Percentiles rank a stretch among this genome's conserved stretches.
These are phyloP conservation scores for Leptographium radiaticola DNA, from an alignment of 2,329 filamentous ascomycete species.

Conservation along the genomic window DNA sequence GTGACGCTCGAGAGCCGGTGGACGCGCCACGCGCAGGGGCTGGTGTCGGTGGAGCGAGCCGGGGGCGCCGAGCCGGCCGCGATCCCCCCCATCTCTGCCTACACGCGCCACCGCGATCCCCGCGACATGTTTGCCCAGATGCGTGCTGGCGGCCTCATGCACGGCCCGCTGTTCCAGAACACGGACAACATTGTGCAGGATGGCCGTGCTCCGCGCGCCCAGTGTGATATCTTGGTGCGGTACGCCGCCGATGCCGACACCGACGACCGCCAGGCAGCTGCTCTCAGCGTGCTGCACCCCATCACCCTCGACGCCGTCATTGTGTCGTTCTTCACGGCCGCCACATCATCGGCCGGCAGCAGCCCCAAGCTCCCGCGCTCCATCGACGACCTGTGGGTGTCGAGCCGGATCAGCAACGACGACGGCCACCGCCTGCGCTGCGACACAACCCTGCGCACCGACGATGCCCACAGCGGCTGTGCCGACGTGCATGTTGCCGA, in stretches of 20 bases:
- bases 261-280: not conserved
- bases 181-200: conserved; percentile 11
- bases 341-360: not conserved
- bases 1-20: not conserved
- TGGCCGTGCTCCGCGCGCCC: conserved; percentile 7
- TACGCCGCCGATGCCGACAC: conserved; percentile 9
- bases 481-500: conserved; percentile 9
- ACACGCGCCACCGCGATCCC: not conserved
- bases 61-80: not conserved
- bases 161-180: conserved; percentile 15
- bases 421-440: conserved; percentile 8
- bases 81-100: conserved; percentile 10
- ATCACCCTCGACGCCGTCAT: conserved; percentile 3
- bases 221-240: conserved; percentile 10
- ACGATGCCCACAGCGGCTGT: conserved; percentile 10
- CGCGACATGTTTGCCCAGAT: conserved; percentile 3
- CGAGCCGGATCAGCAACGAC: conserved; percentile 17
- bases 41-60: not conserved
- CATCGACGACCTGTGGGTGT: conserved; percentile 19
- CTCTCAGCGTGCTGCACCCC: conserved; percentile 8
- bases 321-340: not conserved
- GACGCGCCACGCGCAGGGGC: not conserved
- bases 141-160: conserved; percentile 9
- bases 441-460: conserved; percentile 7
- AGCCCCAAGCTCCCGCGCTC: conserved; percentile 12